Percentiles rank a stretch among this genome's conserved stretches.
Conservation (phyloP, 1,284 basidiomycete genomes). For the Naganishia cerealis region DNA sequence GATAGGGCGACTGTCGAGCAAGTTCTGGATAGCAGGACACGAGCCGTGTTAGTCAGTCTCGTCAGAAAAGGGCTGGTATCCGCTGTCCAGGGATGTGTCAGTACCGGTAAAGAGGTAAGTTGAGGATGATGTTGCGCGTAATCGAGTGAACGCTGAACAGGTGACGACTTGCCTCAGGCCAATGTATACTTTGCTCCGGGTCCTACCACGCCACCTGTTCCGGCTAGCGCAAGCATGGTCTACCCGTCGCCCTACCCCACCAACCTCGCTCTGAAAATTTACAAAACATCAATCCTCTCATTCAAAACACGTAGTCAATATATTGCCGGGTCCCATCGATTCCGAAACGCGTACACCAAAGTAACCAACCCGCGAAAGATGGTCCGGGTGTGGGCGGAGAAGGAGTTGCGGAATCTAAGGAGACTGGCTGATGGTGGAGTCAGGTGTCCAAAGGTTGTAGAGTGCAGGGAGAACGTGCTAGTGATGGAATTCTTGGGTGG, state of each 20-base stretch:
- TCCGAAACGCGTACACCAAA: conserved; percentile 85
- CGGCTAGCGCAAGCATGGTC: conserved; percentile 34
- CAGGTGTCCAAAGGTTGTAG: conserved; percentile 80
- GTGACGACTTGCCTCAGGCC: conserved; percentile 60
- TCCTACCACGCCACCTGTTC: conserved; percentile 58
- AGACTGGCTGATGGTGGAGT: conserved; percentile 79
- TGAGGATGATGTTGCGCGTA: neutral
- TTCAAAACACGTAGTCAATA: conserved; percentile 97
- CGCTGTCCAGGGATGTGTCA: conserved; percentile 88
- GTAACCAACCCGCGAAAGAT: conserved; percentile 92
- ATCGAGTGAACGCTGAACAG: neutral
- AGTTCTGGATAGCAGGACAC: conserved; percentile 84
- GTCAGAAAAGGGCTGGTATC: conserved; percentile 80
- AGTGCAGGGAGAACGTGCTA: conserved; percentile 93
- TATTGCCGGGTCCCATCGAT: conserved; percentile 85
- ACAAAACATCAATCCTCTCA: conserved; percentile 94
- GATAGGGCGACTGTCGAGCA: conserved; percentile 93
- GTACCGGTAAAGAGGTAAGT: conserved; percentile 88
- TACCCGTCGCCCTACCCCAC: conserved; percentile 58
- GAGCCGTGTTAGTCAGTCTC: conserved; percentile 89
- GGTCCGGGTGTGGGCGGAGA: conserved; percentile 98
- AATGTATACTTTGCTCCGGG: conserved; percentile 88
- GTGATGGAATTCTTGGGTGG: conserved; percentile 89
- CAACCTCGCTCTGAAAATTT: conserved; percentile 90
- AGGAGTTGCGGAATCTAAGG: conserved; percentile 94